phyloP scores from a whole-genome alignment of 208 protist species.

The Endotrypanum monterogeii region DNA sequence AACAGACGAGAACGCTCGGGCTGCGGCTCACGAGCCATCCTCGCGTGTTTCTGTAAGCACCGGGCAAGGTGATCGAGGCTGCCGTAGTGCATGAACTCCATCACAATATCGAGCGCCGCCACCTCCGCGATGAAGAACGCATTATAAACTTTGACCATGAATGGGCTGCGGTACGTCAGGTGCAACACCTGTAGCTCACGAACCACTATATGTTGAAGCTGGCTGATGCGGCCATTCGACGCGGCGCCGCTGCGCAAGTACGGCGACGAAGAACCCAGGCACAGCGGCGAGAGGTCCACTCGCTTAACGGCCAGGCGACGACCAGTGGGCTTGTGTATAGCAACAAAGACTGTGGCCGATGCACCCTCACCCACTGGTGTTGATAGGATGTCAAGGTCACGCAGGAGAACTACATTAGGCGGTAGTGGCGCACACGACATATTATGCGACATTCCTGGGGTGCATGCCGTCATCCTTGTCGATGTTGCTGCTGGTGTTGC shows the following conservation, averaged over 20 bases:
- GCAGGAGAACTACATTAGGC: constrained; percentile 56
- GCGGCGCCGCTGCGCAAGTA: constrained; percentile 20
- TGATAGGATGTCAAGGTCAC: constrained; percentile 52
- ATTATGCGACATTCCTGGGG: neutral
- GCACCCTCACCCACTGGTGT: constrained; percentile 63
- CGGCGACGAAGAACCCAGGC: constrained; percentile 28
- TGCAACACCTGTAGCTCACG: constrained; percentile 89
- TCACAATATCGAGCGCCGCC: constrained; percentile 78
- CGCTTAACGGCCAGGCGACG: constrained; percentile 80
- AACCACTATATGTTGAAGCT: constrained; percentile 74
- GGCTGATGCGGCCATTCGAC: constrained; percentile 34
- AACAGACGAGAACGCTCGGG: constrained; percentile 29
- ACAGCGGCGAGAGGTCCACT: constrained; percentile 70
- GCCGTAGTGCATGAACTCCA: constrained; percentile 93
- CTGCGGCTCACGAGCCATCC: constrained; percentile 27
- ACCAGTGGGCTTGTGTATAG: constrained; percentile 67
- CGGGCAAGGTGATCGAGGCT: constrained; percentile 63
- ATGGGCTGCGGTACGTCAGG: constrained; percentile 81
- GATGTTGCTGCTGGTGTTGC: neutral
- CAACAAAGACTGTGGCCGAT: constrained; percentile 73
- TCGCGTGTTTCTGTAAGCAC: constrained; percentile 42
- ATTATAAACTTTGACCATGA: constrained; percentile 93
- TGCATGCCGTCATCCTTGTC: constrained; percentile 1
- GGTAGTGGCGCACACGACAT: constrained; percentile 18
- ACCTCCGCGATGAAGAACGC: constrained; percentile 70